Base-by-base conservation (phyloP, 768 basidiomycete genomes). In the Termitomyces sp. region DNA sequence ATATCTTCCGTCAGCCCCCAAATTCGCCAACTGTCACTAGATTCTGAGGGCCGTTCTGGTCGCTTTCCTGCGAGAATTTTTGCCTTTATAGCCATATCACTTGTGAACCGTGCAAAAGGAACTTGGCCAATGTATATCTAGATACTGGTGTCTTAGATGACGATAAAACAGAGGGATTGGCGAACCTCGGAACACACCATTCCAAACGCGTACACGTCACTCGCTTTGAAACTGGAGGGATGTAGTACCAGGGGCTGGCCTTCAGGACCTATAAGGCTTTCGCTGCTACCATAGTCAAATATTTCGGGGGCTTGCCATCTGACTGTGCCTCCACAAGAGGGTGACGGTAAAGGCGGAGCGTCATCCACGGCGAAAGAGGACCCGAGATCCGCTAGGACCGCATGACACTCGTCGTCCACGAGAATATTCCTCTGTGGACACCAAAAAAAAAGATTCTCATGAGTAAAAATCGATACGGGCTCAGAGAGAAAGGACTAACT, bases 381-480 rank as follows among this genome's bases (percentile, higher is more conserved):
- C 3, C 56, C 56, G 20, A 57, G 41, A 20, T 57, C 56, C 9
- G 47, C 36, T 16, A 57, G 13, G 5, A 47, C 26, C 3, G 56
- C 56, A 5, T 9, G 47, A 13, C 20, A 16, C 18, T 26, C 6
- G 5, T 43, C 56, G 24, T 50, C 24, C 6, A 57, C 56, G 3
- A 50, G 41, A 39, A 49, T 57, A 29, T 57, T 57, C 18, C n/a
- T 46, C 56, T 57, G 31, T 26, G 13, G 26, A 12, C 24, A 50
- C 39, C 39, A 4, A 29, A 50, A 49, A 26, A 39, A 26, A 8
- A 3, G 10, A 13, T n/a, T n/a, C n/a, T 47, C 9, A 4, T 7
- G n/a, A 20, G n/a, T 37, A 26, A 20, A 37, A 41, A 16, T 34
- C 24, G 8, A 37, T 1, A 13, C 5, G 6, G 4, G 41, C 6